phyloP scores from a whole-genome alignment of 2,329 filamentous ascomycete species.

The Penicillium expansum region DNA sequence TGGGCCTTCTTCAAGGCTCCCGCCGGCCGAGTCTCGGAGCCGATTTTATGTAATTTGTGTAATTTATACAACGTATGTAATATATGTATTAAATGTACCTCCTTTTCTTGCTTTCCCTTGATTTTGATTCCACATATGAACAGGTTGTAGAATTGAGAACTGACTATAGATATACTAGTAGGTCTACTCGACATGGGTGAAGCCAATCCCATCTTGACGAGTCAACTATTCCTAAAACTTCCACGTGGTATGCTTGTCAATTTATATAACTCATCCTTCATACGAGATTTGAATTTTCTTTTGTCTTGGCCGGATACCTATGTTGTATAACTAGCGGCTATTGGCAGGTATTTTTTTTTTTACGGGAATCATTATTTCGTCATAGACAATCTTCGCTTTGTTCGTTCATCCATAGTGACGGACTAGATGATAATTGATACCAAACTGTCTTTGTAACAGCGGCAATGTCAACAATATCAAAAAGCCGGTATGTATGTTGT shows the following conservation, averaged over 20 bases:
- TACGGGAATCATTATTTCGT: not conserved
- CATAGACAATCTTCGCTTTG: not conserved
- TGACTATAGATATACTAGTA: not conserved
- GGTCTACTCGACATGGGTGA: not conserved
- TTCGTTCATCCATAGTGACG: not conserved
- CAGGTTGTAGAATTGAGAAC: not conserved
- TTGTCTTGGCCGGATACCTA: not conserved
- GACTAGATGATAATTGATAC: not conserved
- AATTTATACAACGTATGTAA: not conserved
- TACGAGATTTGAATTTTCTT: not conserved
- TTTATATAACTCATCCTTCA: not conserved
- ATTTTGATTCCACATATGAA: not conserved
- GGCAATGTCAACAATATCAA: no score
- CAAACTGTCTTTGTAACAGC: not conserved
- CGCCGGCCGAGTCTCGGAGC: slow-evolving; percentile 25
- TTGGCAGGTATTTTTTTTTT: not conserved
- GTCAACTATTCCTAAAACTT: not conserved
- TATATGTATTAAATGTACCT: not conserved
- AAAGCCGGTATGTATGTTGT: not conserved
- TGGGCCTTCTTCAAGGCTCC: not conserved
- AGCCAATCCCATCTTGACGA: not conserved
- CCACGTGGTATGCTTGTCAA: not conserved
- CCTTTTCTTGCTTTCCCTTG: not conserved
- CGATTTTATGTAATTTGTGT: slow-evolving; percentile 5
- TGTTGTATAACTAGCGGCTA: not conserved